A percentile compares a stretch with the other conserved stretches of the same genome.
Evolutionary conservation across 179 eudicot genomes (phyloP).

Genomic region (Corrigiola litoralis): DNA sequence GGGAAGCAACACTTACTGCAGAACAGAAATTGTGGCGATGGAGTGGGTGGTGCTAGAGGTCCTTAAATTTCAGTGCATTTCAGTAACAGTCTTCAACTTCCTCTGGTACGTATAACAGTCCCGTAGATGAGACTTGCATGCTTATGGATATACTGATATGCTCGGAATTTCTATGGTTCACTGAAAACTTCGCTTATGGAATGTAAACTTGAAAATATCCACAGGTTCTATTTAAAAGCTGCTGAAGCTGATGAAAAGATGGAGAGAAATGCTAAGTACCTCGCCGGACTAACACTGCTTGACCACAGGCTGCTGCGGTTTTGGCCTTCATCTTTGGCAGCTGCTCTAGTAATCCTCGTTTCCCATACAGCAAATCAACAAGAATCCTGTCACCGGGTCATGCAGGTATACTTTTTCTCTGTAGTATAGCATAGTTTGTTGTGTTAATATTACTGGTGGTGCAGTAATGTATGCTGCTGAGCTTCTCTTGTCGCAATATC

Average conservation of each 20-base stretch:
- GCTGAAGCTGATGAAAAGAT: constrained; percentile 62
- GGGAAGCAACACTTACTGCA: constrained; percentile 49
- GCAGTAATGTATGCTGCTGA: not conserved
- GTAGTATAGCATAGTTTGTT: not conserved
- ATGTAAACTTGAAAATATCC: not conserved
- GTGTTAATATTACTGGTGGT: not conserved
- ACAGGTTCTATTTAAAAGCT: constrained; percentile 91
- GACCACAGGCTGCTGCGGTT: constrained; percentile 69
- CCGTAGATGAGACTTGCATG: not conserved
- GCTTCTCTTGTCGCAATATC: not conserved
- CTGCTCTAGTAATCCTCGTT: constrained; percentile 72
- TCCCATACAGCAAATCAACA: constrained; percentile 51
- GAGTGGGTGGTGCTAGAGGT: constrained; percentile 94
- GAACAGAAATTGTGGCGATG: constrained; percentile 93
- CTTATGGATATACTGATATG: not conserved
- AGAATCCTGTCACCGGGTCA: constrained; percentile 47
- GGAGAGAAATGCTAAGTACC: constrained; percentile 49
- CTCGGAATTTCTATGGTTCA: not conserved
- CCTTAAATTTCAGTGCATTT: constrained; percentile 74
- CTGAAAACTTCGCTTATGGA: not conserved
- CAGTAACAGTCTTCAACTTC: constrained; percentile 82
- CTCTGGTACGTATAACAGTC: constrained; percentile 45
- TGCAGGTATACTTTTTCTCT: constrained; percentile 41
- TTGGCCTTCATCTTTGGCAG: constrained; percentile 98
- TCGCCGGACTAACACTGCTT: constrained; percentile 60